Conservation (phyloP, 768 basidiomycete genomes). For the Saitozyma sp. region DNA sequence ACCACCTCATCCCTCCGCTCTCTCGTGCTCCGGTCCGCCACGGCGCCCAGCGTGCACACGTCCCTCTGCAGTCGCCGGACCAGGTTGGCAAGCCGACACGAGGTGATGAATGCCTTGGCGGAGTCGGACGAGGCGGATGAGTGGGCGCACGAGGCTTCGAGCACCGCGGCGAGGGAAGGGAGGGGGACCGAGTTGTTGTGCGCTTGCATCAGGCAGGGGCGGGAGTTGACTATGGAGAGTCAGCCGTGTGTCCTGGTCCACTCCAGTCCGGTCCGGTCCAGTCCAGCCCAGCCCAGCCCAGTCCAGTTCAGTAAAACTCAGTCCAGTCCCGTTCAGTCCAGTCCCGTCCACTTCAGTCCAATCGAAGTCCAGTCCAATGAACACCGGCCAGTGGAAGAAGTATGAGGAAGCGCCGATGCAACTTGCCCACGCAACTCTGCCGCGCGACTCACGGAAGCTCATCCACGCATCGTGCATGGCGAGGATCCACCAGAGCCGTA, state of each 20-base stretch:
- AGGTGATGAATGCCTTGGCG: slow-evolving; percentile 24
- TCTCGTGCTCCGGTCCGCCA: slow-evolving; percentile 1
- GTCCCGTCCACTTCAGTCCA: no score
- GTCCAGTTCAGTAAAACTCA: no score
- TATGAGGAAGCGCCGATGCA: no score
- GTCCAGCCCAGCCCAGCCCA: no score
- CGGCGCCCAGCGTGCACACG: slow-evolving; percentile 21
- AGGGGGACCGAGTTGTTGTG: slow-evolving; percentile 21
- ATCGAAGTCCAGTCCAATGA: no score
- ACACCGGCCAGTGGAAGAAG: no score
- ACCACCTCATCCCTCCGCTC: slow-evolving; percentile 18
- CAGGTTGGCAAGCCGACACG: slow-evolving; percentile 20
- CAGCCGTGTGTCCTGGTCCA: no score
- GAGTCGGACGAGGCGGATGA: slow-evolving; percentile 22
- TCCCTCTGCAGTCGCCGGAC: slow-evolving; percentile 22
- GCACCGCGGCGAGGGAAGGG: slow-evolving; percentile 19
- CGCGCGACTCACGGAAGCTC: slow-evolving; percentile 16
- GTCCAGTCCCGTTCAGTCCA: no score
- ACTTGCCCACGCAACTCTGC: no score
- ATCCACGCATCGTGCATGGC: slow-evolving; percentile 30
- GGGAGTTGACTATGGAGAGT: slow-evolving; percentile 20
- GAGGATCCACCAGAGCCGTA: slow-evolving; percentile 27
- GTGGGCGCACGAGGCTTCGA: slow-evolving; percentile 17
- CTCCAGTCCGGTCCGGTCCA: no score
- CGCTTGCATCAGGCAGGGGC: slow-evolving; percentile 25